phyloP scores from a whole-genome alignment of 371 early-diverging fungal species.

The Mucor racemosus region DNA sequence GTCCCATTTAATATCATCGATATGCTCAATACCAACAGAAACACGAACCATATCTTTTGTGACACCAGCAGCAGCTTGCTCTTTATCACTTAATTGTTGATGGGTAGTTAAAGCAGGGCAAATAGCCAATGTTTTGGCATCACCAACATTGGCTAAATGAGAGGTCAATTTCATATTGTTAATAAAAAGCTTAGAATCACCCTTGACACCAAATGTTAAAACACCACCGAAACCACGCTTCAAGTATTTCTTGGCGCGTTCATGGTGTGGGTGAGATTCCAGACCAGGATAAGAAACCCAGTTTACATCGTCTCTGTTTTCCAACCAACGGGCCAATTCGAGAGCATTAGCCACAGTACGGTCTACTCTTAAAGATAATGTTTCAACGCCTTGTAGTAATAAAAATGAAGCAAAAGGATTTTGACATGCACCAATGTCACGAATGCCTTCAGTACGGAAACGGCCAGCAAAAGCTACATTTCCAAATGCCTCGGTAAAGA shows the following conservation, averaged over 20 bases:
- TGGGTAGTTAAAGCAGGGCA: conserved; percentile 87
- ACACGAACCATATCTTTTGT: conserved; percentile 85
- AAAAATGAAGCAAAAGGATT: conserved; percentile 89
- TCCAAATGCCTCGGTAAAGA: conserved; percentile 83
- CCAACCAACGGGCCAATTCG: conserved; percentile 79
- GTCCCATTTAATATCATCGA: conserved; percentile 87
- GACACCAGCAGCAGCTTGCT: conserved; percentile 79
- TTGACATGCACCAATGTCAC: conserved; percentile 81
- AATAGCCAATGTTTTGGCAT: conserved; percentile 86
- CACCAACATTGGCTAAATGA: conserved; percentile 93
- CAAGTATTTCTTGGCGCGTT: conserved; percentile 78
- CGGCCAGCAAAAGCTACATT: conserved; percentile 77
- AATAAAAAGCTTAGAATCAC: conserved; percentile 65
- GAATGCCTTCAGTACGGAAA: conserved; percentile 79
- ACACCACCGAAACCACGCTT: conserved; percentile 82
- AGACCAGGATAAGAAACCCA: conserved; percentile 88
- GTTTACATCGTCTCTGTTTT: conserved; percentile 67
- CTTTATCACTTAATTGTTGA: conserved; percentile 81
- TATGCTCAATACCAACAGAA: conserved; percentile 89
- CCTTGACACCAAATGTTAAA: conserved; percentile 83
- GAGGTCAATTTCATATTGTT: conserved; percentile 76
- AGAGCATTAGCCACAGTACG: conserved; percentile 81
- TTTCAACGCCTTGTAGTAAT: conserved; percentile 85
- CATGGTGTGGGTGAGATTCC: conserved; percentile 71
- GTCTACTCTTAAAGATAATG: conserved; percentile 85